Evolutionary conservation across 23 red algal species (phyloP).

Genomic region (Porphyridium purpureum): DNA sequence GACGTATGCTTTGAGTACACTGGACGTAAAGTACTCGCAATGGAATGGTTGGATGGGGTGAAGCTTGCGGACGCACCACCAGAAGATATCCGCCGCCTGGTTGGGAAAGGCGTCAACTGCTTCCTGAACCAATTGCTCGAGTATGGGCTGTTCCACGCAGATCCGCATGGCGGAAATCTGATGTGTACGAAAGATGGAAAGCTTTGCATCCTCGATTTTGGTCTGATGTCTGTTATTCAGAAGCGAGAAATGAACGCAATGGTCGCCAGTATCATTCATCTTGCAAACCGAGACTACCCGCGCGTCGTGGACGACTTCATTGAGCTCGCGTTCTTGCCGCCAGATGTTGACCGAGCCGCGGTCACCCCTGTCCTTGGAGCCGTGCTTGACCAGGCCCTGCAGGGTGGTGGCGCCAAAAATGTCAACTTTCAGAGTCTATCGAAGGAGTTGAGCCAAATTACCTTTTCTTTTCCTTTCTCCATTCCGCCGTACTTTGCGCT

Average conservation of each 20-base stretch:
- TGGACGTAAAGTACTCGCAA: constrained; percentile 64
- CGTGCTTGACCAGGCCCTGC: constrained; percentile 83
- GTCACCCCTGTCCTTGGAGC: constrained; percentile 64
- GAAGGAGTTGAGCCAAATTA: constrained; percentile 55
- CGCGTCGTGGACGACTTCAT: constrained; percentile 86
- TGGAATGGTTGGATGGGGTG: constrained; percentile 79
- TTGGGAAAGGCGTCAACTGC: constrained; percentile 63
- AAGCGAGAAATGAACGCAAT: constrained; percentile 64
- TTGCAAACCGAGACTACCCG: constrained; percentile 89
- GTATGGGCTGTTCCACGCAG: constrained; percentile 81
- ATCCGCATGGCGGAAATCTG: constrained; percentile 85
- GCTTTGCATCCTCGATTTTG: constrained; percentile 83
- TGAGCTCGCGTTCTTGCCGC: constrained; percentile 54
- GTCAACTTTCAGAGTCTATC: constrained; percentile 92
- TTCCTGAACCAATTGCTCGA: constrained; percentile 81
- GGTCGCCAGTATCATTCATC: constrained; percentile 76
- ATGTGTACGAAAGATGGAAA: constrained; percentile 35
- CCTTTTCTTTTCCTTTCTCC: constrained; percentile 87
- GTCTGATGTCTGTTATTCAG: constrained; percentile 73
- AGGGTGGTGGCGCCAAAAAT: constrained; percentile 83
- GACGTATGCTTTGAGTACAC: constrained; percentile 60
- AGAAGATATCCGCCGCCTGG: constrained; percentile 40
- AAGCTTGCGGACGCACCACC: constrained; percentile 53
- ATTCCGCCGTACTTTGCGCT: constrained; percentile 87
- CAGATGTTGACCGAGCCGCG: constrained; percentile 29